phyloP scores from a whole-genome alignment of 2,329 filamentous ascomycete species.

The Elsinoe batatas region DNA sequence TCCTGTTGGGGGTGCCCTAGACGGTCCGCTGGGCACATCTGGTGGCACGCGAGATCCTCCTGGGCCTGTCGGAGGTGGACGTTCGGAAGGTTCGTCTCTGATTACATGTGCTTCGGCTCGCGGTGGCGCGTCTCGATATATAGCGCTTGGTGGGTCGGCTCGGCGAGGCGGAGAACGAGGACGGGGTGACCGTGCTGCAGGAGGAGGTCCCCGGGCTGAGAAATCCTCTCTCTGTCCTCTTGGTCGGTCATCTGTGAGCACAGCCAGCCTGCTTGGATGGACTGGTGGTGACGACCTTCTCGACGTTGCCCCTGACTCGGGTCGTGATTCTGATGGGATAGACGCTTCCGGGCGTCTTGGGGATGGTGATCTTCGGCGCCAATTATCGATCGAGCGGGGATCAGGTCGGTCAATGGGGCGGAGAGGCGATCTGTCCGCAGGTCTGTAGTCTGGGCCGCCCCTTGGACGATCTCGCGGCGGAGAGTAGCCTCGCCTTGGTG shows the following conservation, averaged over 20 bases:
- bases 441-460: conserved; percentile 31
- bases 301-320: conserved; percentile 48
- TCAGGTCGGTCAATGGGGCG: conserved; percentile 42
- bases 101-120: conserved; percentile 15
- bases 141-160: conserved; percentile 26
- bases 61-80: conserved; percentile 23
- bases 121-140: conserved; percentile 7
- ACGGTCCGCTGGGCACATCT: conserved; percentile 23
- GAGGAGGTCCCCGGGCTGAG: conserved; percentile 21
- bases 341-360: conserved; percentile 28
- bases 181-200: conserved; percentile 18
- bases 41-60: conserved; percentile 20
- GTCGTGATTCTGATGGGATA: conserved; percentile 38
- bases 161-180: conserved; percentile 27
- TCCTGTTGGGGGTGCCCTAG: conserved; percentile 24
- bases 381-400: conserved; percentile 38
- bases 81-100: conserved; percentile 17
- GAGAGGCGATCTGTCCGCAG: conserved; percentile 45
- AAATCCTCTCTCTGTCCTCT: conserved; percentile 17
- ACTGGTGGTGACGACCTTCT: conserved; percentile 52
- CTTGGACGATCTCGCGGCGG: conserved; percentile 29
- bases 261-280: conserved; percentile 43
- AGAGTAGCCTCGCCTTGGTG: conserved; percentile 34
- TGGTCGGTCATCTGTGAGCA: conserved; percentile 25
- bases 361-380: conserved; percentile 47